These are phyloP conservation scores for Linanthus parryae DNA, from an alignment of 148 eudicot genomes.

Conservation along the genomic window DNA sequence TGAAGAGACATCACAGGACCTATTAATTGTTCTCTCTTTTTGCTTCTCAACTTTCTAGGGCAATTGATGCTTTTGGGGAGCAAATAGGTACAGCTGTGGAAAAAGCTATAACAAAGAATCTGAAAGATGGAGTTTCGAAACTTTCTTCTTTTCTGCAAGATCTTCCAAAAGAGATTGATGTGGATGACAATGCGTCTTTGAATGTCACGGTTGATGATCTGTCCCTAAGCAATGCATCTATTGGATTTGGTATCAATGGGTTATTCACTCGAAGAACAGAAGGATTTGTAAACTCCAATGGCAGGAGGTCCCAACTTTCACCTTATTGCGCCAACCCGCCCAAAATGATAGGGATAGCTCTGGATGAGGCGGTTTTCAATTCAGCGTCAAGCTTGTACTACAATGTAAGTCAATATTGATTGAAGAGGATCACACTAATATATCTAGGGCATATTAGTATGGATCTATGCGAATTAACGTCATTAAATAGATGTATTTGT, in stretches of 20 bases:
- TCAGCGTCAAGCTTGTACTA: conserved; percentile 61
- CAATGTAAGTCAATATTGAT: conserved; percentile 61
- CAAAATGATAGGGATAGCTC: conserved; percentile 70
- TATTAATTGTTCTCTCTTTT: neutral
- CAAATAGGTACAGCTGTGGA: conserved; percentile 71
- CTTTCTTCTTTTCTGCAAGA: conserved; percentile 46
- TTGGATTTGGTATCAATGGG: conserved; percentile 72
- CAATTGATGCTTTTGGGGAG: conserved; percentile 54
- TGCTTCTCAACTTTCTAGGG: conserved; percentile 29
- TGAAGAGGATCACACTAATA: no score
- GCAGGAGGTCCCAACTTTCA: conserved; percentile 22
- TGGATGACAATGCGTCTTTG: conserved; percentile 60
- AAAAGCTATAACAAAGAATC: conserved; percentile 48
- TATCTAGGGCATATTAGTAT: neutral
- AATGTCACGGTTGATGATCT: conserved; percentile 50
- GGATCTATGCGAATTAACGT: no score
- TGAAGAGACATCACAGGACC: neutral
- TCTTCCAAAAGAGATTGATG: conserved; percentile 52
- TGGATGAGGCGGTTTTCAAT: conserved; percentile 62
- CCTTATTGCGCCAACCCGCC: conserved; percentile 40
- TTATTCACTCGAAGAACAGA: conserved; percentile 38
- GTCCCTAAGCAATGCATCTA: conserved; percentile 41
- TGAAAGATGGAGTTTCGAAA: conserved; percentile 36
- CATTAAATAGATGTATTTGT: no score
- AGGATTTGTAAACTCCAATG: conserved; percentile 9